Evolutionary conservation across 140 eudicot genomes (phyloP).

Genomic region (Cichorium intybus): DNA sequence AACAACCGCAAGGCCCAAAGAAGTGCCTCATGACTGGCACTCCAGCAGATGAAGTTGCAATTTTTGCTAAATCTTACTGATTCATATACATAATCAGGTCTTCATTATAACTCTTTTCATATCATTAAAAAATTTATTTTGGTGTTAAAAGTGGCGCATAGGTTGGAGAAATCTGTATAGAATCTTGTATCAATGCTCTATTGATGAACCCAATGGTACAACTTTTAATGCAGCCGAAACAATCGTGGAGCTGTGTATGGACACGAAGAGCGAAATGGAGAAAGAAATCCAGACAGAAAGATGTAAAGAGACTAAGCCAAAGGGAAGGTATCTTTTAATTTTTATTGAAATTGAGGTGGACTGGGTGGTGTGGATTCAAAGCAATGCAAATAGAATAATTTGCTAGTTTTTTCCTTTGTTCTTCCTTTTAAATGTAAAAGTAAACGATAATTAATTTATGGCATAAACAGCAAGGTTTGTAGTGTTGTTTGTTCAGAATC

Average conservation of each 20-base stretch:
- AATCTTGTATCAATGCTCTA: background rate
- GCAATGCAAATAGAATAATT: slow-evolving; percentile 21
- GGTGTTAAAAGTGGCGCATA: too few species aligned
- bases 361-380: slow-evolving; percentile 31
- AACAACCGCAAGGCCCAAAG: slow-evolving; percentile 68
- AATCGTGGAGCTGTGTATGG: background rate
- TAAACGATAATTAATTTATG: background rate
- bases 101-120: too few species aligned
- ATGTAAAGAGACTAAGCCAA: background rate
- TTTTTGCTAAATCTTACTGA: slow-evolving; percentile 89
- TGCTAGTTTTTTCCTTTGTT: background rate
- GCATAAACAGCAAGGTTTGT: background rate
- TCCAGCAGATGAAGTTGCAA: slow-evolving; percentile 87
- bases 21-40: slow-evolving; percentile 79
- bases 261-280: background rate
- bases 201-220: background rate
- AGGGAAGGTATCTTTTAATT: slow-evolving; percentile 17
- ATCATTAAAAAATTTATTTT: too few species aligned
- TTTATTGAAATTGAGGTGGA: slow-evolving; percentile 7
- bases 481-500: background rate
- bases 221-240: slow-evolving; percentile 14
- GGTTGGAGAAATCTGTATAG: background rate
- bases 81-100: slow-evolving; percentile 18
- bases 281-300: background rate
- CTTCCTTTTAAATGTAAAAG: background rate